A percentile compares a stretch with the other conserved stretches of the same genome.
Conservation (phyloP, 1,284 basidiomycete genomes). For the Inonotus hispidus region DNA sequence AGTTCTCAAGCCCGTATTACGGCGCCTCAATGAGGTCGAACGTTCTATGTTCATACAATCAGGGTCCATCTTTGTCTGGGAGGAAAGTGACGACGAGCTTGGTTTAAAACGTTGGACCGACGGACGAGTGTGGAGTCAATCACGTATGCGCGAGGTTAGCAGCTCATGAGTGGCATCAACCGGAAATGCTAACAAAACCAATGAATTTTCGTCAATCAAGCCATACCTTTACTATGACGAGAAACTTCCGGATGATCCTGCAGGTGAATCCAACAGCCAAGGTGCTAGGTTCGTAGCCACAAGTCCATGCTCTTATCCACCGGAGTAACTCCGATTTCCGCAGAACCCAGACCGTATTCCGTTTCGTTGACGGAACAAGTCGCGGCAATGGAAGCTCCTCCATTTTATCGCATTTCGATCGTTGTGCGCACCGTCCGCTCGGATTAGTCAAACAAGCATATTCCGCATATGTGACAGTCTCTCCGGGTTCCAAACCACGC, state of each 20-base stretch:
- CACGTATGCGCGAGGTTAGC: constrained; percentile 54
- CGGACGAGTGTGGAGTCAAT: constrained; percentile 61
- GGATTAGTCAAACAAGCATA: constrained; percentile 62
- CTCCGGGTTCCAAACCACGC: constrained; percentile 41
- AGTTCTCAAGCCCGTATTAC: constrained; percentile 41
- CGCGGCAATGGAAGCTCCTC: constrained; percentile 44
- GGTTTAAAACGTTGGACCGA: constrained; percentile 62
- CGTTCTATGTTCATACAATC: constrained; percentile 49
- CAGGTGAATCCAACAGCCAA: constrained; percentile 28
- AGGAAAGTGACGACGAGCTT: constrained; percentile 57
- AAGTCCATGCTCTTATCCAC: constrained; percentile 16
- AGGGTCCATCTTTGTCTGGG: constrained; percentile 62
- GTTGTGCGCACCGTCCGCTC: constrained; percentile 44
- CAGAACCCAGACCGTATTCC: constrained; percentile 41
- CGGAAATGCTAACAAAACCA: not conserved
- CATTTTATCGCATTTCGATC: constrained; percentile 53
- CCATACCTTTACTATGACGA: constrained; percentile 67
- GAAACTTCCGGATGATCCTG: constrained; percentile 43
- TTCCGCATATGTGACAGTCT: constrained; percentile 51
- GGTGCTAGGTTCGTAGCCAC: constrained; percentile 34
- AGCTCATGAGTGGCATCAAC: not conserved
- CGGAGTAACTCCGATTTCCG: constrained; percentile 1
- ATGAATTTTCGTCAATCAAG: constrained; percentile 27
- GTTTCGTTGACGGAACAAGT: constrained; percentile 53
- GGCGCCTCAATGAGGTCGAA: constrained; percentile 56